A percentile compares a stretch with the other conserved stretches of the same genome.
Conservation (phyloP, 73 alveolate species). For the Paramecium tetraurelia region DNA sequence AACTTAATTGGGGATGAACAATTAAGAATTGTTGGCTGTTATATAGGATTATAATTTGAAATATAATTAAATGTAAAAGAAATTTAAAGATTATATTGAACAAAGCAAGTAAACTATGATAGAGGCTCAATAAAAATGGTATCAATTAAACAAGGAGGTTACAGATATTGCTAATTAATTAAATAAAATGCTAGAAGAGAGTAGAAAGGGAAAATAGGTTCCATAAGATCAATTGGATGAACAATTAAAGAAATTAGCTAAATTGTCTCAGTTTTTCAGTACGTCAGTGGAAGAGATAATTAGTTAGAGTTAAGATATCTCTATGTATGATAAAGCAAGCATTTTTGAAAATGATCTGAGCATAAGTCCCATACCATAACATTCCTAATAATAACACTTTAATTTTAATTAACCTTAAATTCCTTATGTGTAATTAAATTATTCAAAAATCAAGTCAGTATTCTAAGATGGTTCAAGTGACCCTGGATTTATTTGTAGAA, state of each 20-base stretch:
- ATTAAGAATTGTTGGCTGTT: conserved; percentile 58
- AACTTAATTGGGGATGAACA: conserved; percentile 69
- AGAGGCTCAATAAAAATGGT: conserved; percentile 83
- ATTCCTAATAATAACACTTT: not conserved
- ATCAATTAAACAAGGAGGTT: conserved; percentile 70
- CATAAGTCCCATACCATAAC: conserved; percentile 54
- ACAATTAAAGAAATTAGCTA: conserved; percentile 57
- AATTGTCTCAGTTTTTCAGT: conserved; percentile 64
- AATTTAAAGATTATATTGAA: conserved; percentile 19
- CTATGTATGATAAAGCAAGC: conserved; percentile 63
- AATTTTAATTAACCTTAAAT: conserved; percentile 46
- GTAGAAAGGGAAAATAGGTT: conserved; percentile 64
- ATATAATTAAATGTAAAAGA: conserved; percentile 43
- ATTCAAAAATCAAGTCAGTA: conserved; percentile 65
- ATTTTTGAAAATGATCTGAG: conserved; percentile 64
- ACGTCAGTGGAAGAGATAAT: conserved; percentile 64
- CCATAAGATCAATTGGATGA: conserved; percentile 59
- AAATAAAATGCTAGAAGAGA: conserved; percentile 70
- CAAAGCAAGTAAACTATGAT: conserved; percentile 72
- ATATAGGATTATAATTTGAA: conserved; percentile 45
- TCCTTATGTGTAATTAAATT: conserved; percentile 64
- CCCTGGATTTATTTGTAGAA: conserved; percentile 73
- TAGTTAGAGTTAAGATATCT: conserved; percentile 58
- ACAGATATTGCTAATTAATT: conserved; percentile 70
- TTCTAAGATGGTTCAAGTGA: conserved; percentile 66